A percentile compares a stretch with the other conserved stretches of the same genome.
Conservation (phyloP, 306 rosid species). For the Astragalus glycyphyllos region DNA sequence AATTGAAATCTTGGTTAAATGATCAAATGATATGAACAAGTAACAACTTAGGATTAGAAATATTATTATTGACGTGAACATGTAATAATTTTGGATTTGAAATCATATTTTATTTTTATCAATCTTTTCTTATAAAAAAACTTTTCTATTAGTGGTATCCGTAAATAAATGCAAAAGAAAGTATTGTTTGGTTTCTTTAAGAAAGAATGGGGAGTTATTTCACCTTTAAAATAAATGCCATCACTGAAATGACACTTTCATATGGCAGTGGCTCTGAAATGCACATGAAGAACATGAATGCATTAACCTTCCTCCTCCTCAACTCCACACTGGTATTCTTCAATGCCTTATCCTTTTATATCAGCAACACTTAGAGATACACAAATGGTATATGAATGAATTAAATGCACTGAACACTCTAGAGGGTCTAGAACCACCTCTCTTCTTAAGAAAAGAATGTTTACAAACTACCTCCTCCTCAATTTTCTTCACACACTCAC, state of each 20-base stretch:
- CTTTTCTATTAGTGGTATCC: too few species aligned
- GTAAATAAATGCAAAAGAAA: too few species aligned
- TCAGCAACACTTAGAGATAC: constrained; percentile 28
- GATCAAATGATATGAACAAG: too few species aligned
- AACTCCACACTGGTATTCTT: constrained; percentile 28
- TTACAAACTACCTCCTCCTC: constrained; percentile 7
- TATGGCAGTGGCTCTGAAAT: constrained; percentile 25
- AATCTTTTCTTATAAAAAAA: too few species aligned
- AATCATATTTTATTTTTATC: too few species aligned
- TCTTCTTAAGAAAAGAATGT: constrained; percentile 27
- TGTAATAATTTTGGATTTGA: too few species aligned
- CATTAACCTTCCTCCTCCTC: constrained; percentile 12
- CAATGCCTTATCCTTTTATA: constrained; percentile 40
- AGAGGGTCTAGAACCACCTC: neutral
- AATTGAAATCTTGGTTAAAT: too few species aligned
- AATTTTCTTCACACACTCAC: neutral
- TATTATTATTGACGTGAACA: too few species aligned
- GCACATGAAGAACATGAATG: constrained; percentile 56
- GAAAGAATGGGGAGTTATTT: constrained; percentile 26
- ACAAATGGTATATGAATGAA: constrained; percentile 17
- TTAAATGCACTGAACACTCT: constrained; percentile 30
- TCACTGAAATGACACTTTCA: constrained; percentile 37
- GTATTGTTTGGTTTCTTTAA: neutral
- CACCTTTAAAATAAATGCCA: constrained; percentile 36
- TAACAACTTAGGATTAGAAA: too few species aligned